Conservation (phyloP, 768 basidiomycete genomes). For the Auricularia sp. region DNA sequence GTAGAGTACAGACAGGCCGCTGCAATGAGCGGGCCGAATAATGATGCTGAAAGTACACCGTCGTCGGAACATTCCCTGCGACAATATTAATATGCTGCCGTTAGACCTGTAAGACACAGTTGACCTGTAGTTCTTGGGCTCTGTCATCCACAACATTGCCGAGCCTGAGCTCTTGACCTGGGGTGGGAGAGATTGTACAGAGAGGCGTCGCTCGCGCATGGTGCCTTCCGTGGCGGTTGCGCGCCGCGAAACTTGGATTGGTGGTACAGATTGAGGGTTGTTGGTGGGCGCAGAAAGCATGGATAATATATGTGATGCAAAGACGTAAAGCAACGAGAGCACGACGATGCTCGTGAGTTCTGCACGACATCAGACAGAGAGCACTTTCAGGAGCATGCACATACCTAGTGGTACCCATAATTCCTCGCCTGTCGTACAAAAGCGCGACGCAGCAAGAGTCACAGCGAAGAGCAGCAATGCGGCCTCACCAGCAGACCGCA, state of each 20-base stretch:
- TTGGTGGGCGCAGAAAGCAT: conserved; percentile 14
- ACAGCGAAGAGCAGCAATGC: conserved; percentile 56
- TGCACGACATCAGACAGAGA: conserved; percentile 15
- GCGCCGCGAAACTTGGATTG: conserved; percentile 1
- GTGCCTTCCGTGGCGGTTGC: background rate
- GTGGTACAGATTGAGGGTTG: conserved; percentile 5
- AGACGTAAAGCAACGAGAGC: conserved; percentile 47
- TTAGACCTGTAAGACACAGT: conserved; percentile 7
- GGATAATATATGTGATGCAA: conserved; percentile 49
- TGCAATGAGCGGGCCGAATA: conserved; percentile 76
- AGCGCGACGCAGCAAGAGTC: conserved; percentile 41
- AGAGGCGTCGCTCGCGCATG: background rate
- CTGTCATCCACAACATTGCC: conserved; percentile 69
- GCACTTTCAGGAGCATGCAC: conserved; percentile 4
- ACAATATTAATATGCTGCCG: conserved; percentile 8
- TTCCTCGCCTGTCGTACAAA: conserved; percentile 27
- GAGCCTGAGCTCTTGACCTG: conserved; percentile 42
- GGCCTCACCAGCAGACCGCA: conserved; percentile 53
- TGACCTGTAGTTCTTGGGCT: conserved; percentile 77
- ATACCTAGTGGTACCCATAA: conserved; percentile 45
- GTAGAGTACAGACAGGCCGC: conserved; percentile 53
- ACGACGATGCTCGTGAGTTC: conserved; percentile 49
- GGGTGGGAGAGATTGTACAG: background rate
- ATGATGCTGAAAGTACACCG: conserved; percentile 71
- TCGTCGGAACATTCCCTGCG: conserved; percentile 72